Percentiles rank a stretch among this genome's conserved stretches.
Evolutionary conservation across 306 rosid genomes (phyloP).

Genomic region (Sicyos edulis): DNA sequence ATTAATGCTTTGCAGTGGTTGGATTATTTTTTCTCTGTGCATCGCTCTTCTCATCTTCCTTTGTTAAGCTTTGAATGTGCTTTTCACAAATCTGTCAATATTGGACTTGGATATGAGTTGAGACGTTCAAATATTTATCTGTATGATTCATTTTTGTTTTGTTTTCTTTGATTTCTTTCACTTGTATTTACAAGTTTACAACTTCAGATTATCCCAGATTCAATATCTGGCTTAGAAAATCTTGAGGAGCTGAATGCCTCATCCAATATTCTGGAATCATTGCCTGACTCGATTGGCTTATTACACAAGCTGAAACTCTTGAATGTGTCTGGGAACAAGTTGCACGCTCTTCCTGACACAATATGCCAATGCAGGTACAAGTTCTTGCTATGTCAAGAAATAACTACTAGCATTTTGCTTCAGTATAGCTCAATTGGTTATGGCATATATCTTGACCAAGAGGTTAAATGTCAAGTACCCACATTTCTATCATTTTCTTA

Average conservation of each 20-base stretch:
- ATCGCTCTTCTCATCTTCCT: neutral
- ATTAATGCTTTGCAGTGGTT: neutral
- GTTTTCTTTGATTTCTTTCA: constrained; percentile 1
- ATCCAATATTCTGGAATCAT: constrained; percentile 55
- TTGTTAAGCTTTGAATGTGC: neutral
- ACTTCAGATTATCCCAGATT: constrained; percentile 64
- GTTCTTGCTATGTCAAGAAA: neutral
- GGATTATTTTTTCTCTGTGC: neutral
- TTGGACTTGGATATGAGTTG: constrained; percentile 11
- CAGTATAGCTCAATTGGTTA: too few relatives aligned
- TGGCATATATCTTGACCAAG: too few relatives aligned
- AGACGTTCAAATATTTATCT: neutral
- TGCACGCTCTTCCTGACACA: constrained; percentile 66
- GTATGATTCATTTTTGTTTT: too few relatives aligned
- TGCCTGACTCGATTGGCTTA: constrained; percentile 81
- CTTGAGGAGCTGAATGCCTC: constrained; percentile 79
- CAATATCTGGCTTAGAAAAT: constrained; percentile 59
- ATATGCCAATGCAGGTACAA: constrained; percentile 75
- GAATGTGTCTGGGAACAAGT: constrained; percentile 70
- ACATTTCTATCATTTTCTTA: too few relatives aligned
- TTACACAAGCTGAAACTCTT: constrained; percentile 66
- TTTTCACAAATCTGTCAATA: neutral
- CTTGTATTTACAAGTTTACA: constrained; percentile 9
- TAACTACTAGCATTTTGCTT: neutral
- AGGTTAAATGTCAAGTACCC: too few relatives aligned